Evolutionary conservation across 2,329 filamentous ascomycete species (phyloP), one percentile per base, ranked within the genome.

Genomic region (Lachnellula subtilissima): DNA sequence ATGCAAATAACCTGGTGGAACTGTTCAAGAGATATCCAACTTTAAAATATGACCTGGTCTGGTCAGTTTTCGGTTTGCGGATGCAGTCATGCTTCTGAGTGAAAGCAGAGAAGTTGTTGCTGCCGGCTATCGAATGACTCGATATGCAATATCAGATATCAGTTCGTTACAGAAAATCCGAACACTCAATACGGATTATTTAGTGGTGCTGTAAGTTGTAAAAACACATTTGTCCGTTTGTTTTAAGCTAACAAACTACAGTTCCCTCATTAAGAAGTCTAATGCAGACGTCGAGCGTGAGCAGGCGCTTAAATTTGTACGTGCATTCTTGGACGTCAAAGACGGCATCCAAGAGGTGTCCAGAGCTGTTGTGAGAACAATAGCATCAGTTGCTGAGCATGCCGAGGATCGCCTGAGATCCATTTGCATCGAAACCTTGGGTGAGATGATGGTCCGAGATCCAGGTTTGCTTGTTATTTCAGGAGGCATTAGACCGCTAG

Each of bases 251-350:
- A 69, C 55, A 12, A 17, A 58, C 22, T 2, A 28, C 55, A 83
- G 80, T 58, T 97, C 94, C 0, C 77, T 99, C 36, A 91, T 95
- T 62, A 97, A 97, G 70, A 94, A 97, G 71, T 88, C 89, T 68
- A 97, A 97, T 72, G 90, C 93, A n/a, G 92, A 93, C 64, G 89
- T 99, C 17, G 94, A 99, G 75, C 84, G 95, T 53, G 94, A 99
- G 72, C 94, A 99, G 73, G 94, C 94, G 12, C 77, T 99, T 66
- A 99, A 99, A 71, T 97, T 99, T 70, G 87, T 97, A 25, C 85
- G 94, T 57, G 90, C 92, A 9, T 99, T 99, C 67, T 77, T 99
- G 2, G 94, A 99, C 69, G 91, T 97, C 61, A 97, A 97, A 69
- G 90, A 91, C 60, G 94, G 94, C 11, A 86, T 95, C 8, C 82